A percentile compares a stretch with the other conserved stretches of the same genome.
These are phyloP conservation scores for Flaveria linearis DNA, from an alignment of 129 eudicot genomes.

Conservation along the genomic window DNA sequence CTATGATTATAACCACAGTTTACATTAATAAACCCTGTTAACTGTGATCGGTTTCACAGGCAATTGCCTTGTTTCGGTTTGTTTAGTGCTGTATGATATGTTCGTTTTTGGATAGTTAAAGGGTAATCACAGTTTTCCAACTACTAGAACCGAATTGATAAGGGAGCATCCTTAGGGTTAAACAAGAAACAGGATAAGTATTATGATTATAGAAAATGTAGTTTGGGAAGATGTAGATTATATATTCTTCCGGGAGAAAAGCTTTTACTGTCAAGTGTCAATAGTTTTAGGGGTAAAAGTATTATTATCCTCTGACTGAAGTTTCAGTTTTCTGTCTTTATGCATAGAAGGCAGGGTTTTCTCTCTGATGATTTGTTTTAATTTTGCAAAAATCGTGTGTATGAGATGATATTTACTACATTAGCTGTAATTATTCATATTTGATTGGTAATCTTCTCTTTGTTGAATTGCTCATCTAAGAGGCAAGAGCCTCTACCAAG, in stretches of 20 bases:
- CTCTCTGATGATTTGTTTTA: not conserved
- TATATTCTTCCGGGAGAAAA: too few relatives aligned
- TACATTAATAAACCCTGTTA: not conserved
- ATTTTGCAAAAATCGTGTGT: not conserved
- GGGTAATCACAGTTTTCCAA: not conserved
- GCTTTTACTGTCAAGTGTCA: not conserved
- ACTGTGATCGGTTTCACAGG: not conserved
- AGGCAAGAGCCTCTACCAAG: too few relatives aligned
- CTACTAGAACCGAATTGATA: too few relatives aligned
- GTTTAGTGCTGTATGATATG: not conserved
- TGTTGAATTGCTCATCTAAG: not conserved
- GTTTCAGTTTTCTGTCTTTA: not conserved
- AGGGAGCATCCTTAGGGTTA: too few relatives aligned
- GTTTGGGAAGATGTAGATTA: not conserved
- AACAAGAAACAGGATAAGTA: not conserved
- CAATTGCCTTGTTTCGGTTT: not conserved
- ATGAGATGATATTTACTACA: not conserved
- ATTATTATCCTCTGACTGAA: not conserved
- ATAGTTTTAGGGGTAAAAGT: not conserved
- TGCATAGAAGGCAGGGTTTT: not conserved
- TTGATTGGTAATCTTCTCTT: not conserved
- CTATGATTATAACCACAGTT: too few relatives aligned
- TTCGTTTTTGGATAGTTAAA: not conserved
- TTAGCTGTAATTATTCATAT: not conserved
- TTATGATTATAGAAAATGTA: not conserved